Conservation (phyloP, 352 stramenopile species). For the Pythium brachiatum region DNA sequence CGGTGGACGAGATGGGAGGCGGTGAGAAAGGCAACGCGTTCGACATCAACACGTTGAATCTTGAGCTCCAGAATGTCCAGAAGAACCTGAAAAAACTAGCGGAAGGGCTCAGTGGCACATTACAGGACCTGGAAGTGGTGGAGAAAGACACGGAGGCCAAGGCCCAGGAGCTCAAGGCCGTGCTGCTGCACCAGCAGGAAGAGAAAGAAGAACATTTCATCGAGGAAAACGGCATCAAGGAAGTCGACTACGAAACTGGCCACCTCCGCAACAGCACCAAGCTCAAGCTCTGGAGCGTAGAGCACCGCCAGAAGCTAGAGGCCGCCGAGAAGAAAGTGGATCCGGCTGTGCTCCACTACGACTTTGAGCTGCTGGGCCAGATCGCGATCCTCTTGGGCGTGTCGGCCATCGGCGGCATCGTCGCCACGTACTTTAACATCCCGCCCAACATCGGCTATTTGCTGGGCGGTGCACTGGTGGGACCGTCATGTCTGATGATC, state of each 20-base stretch:
- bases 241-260: constrained; percentile 83
- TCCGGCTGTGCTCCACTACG: constrained; percentile 82
- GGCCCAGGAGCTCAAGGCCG: constrained; percentile 74
- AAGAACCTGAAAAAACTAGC: constrained; percentile 72
- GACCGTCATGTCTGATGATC: constrained; percentile 83
- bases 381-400: constrained; percentile 79
- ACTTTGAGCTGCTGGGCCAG: constrained; percentile 83
- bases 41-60: constrained; percentile 27
- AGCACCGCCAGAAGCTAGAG: constrained; percentile 74
- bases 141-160: constrained; percentile 79
- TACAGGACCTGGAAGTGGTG: constrained; percentile 76
- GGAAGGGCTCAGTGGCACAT: constrained; percentile 64
- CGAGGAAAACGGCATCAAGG: constrained; percentile 74
- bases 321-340: constrained; percentile 79
- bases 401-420: constrained; percentile 87
- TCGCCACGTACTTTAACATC: constrained; percentile 84
- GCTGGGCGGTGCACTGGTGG: constrained; percentile 87
- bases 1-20: constrained; percentile 22
- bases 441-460: constrained; percentile 91
- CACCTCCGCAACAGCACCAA: constrained; percentile 74
- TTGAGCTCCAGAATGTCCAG: constrained; percentile 47
- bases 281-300: constrained; percentile 44
- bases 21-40: not conserved
- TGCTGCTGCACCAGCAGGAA: constrained; percentile 74
- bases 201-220: constrained; percentile 78